Conservation (phyloP, 2,329 filamentous ascomycete genomes). For the Lecanicillium sp. region DNA sequence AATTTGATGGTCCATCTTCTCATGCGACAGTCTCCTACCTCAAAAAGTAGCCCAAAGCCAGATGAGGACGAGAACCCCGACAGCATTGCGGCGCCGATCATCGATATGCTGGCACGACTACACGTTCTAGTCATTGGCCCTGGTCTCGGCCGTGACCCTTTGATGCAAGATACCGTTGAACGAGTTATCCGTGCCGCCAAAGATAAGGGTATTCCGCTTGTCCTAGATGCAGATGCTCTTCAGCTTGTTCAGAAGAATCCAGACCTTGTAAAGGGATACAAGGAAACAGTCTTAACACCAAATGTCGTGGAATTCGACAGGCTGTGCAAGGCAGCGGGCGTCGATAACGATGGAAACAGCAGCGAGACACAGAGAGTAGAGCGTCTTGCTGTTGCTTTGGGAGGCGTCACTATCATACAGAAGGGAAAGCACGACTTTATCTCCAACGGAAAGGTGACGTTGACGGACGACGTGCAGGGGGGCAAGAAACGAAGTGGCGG, state of each 20-base stretch:
- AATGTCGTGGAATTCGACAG: slow-evolving; percentile 91
- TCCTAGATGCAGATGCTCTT: slow-evolving; percentile 88
- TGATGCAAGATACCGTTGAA: slow-evolving; percentile 84
- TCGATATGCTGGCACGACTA: slow-evolving; percentile 75
- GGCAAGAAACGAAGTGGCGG: slow-evolving; percentile 87
- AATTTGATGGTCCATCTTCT: slow-evolving; percentile 98
- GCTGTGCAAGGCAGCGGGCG: slow-evolving; percentile 66
- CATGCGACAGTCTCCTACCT: slow-evolving; percentile 67
- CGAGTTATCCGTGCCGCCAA: slow-evolving; percentile 74
- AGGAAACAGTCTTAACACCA: slow-evolving; percentile 80
- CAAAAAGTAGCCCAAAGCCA: slow-evolving; percentile 37
- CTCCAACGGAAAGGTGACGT: slow-evolving; percentile 69
- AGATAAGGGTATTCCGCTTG: slow-evolving; percentile 66
- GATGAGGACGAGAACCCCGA: slow-evolving; percentile 33
- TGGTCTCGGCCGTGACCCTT: slow-evolving; percentile 78
- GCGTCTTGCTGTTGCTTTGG: slow-evolving; percentile 66
- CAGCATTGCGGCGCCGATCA: slow-evolving; percentile 60
- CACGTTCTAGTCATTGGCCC: slow-evolving; percentile 93
- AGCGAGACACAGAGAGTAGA: slow-evolving; percentile 47
- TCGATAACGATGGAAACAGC: slow-evolving; percentile 46
- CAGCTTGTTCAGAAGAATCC: slow-evolving; percentile 70
- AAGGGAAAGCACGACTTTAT: slow-evolving; percentile 82
- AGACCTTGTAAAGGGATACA: slow-evolving; percentile 72
- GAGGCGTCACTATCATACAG: slow-evolving; percentile 84
- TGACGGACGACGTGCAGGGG: slow-evolving; percentile 70